Evolutionary conservation across 179 eudicot genomes (phyloP).

Genomic region (Dionaea muscipula): DNA sequence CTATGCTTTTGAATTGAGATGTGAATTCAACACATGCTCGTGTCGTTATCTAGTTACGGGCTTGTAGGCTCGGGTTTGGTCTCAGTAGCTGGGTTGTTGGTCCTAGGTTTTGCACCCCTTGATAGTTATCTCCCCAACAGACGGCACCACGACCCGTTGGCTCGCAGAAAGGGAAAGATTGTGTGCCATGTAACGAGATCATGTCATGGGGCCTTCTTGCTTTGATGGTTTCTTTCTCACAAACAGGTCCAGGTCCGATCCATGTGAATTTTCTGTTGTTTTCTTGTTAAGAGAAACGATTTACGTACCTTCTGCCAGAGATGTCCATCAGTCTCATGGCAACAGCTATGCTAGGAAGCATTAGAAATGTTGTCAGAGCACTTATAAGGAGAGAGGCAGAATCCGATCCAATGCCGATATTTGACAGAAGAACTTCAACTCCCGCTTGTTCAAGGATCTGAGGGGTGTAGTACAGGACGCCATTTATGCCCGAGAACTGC

Average conservation of each 20-base stretch:
- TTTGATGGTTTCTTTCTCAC: not conserved
- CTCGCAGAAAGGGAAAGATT: too few species aligned
- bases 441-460: slow-evolving; percentile 45
- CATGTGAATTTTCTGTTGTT: not conserved
- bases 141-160: too few species aligned
- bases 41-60: too few species aligned
- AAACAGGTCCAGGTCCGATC: not conserved
- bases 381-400: slow-evolving; percentile 41
- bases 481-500: slow-evolving; percentile 44
- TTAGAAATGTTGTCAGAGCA: slow-evolving; percentile 34
- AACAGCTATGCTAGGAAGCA: slow-evolving; percentile 40
- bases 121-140: too few species aligned
- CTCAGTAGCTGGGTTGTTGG: too few species aligned
- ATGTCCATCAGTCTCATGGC: slow-evolving; percentile 44
- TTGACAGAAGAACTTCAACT: slow-evolving; percentile 35
- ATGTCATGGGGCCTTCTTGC: too few species aligned
- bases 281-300: not conserved
- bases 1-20: too few species aligned
- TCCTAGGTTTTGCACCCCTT: too few species aligned
- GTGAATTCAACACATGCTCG: too few species aligned
- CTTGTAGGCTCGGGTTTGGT: too few species aligned
- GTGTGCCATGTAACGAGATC: too few species aligned
- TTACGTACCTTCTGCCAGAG: slow-evolving; percentile 37
- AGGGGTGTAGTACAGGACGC: slow-evolving; percentile 46
- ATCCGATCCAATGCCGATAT: slow-evolving; percentile 26